Conservation (phyloP, 2,329 filamentous ascomycete species). For the Bipolaris cookei region DNA sequence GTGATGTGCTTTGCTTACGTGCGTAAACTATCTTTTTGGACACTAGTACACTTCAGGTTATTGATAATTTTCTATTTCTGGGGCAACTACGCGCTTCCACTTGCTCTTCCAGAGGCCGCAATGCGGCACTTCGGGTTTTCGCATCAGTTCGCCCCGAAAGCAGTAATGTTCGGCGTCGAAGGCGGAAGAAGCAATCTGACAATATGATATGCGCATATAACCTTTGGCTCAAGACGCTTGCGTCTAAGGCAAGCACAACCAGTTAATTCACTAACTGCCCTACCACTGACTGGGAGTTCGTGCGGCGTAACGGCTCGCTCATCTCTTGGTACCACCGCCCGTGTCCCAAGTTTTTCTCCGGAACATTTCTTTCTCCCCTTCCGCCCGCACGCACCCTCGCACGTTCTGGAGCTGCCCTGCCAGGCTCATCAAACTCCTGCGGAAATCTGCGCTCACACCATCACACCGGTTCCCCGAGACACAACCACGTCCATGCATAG, state of each 20-base stretch:
- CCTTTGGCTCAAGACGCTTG: not conserved
- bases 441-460: not conserved
- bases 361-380: not conserved
- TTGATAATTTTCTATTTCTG: conserved; percentile 11
- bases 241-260: not conserved
- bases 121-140: not conserved
- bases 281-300: not conserved
- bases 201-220: conserved; percentile 1
- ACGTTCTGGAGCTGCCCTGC: not conserved
- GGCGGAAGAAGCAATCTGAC: not conserved
- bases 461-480: not conserved
- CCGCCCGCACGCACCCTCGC: not conserved
- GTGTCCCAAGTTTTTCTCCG: not conserved
- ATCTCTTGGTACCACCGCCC: not conserved
- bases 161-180: not conserved
- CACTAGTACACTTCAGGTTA: conserved; percentile 8
- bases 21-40: not conserved
- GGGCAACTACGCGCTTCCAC: not conserved
- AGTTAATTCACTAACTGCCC: not conserved
- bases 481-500: not conserved
- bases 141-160: not conserved
- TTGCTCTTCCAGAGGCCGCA: not conserved
- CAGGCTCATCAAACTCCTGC: not conserved
- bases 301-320: not conserved
- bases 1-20: not conserved